Conservation (phyloP, 768 basidiomycete species). For the Lactarius vividus region DNA sequence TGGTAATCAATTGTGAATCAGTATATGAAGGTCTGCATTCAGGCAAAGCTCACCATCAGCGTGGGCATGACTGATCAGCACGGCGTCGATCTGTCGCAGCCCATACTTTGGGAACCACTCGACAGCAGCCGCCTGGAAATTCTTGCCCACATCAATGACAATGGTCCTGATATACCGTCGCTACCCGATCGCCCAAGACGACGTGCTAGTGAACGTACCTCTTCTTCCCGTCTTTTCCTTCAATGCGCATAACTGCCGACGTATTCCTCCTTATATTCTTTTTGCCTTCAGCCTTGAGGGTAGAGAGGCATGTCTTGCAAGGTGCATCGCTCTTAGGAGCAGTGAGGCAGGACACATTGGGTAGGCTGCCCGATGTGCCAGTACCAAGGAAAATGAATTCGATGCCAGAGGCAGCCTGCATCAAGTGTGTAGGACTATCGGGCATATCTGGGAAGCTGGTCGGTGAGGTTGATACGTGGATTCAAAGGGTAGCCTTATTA, state of each 20-base stretch:
- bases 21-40: neutral
- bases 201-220: conserved; percentile 45
- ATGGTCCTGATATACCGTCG: conserved; percentile 52
- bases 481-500: neutral
- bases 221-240: conserved; percentile 38
- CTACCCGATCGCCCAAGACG: neutral
- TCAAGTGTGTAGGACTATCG: neutral
- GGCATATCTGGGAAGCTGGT: conserved; percentile 1
- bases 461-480: neutral
- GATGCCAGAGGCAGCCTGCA: conserved; percentile 29
- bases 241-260: conserved; percentile 58
- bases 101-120: conserved; percentile 71
- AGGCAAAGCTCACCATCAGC: conserved; percentile 56
- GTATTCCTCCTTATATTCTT: conserved; percentile 87
- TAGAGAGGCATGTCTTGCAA: conserved; percentile 67
- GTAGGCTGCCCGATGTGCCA: conserved; percentile 73
- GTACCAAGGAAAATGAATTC: conserved; percentile 85
- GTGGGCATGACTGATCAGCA: conserved; percentile 87
- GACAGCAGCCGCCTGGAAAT: conserved; percentile 57
- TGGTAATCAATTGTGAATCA: conserved; percentile 24
- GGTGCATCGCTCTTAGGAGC: conserved; percentile 48
- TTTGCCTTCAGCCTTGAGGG: conserved; percentile 66
- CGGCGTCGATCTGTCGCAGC: conserved; percentile 65
- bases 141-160: conserved; percentile 84
- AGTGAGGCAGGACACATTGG: conserved; percentile 72